These are phyloP conservation scores for Carex littledalei DNA, from an alignment of 176 grass and related monocot genomes.

Conservation along the genomic window DNA sequence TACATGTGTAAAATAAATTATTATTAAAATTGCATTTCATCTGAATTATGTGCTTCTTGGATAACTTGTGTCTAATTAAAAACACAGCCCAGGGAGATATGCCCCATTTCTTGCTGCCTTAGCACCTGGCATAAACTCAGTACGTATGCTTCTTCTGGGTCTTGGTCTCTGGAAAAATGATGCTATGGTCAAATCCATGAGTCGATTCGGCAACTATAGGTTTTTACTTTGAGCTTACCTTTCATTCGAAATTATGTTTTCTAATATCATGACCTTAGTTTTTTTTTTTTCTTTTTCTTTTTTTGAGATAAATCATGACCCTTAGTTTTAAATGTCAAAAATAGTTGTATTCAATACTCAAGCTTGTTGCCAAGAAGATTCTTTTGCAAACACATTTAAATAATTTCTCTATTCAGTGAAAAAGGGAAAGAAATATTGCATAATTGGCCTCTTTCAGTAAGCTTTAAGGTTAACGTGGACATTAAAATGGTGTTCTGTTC, in stretches of 20 bases:
- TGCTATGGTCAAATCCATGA: conserved; percentile 75
- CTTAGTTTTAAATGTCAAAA: background rate
- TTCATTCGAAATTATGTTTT: background rate
- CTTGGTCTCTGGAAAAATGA: conserved; percentile 73
- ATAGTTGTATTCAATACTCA: background rate
- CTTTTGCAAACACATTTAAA: background rate
- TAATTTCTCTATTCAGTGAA: background rate
- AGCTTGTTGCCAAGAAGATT: background rate
- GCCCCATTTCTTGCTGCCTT: conserved; percentile 60
- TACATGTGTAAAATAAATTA: conserved; percentile 16
- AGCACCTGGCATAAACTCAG: conserved; percentile 41
- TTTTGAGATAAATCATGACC: background rate
- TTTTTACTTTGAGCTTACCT: conserved; percentile 10
- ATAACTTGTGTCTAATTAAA: conserved; percentile 12
- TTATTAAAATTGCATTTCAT: background rate
- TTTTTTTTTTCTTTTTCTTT: background rate
- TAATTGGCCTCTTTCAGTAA: background rate
- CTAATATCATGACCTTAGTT: background rate
- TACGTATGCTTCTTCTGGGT: conserved; percentile 70
- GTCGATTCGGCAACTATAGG: conserved; percentile 63
- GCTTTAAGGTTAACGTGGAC: background rate
- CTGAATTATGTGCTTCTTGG: background rate
- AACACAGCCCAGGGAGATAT: conserved; percentile 39
- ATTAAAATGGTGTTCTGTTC: background rate
- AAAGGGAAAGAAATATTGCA: background rate